Base-by-base conservation (phyloP, 2,329 filamentous ascomycete species). In the Fusarium sp. region DNA sequence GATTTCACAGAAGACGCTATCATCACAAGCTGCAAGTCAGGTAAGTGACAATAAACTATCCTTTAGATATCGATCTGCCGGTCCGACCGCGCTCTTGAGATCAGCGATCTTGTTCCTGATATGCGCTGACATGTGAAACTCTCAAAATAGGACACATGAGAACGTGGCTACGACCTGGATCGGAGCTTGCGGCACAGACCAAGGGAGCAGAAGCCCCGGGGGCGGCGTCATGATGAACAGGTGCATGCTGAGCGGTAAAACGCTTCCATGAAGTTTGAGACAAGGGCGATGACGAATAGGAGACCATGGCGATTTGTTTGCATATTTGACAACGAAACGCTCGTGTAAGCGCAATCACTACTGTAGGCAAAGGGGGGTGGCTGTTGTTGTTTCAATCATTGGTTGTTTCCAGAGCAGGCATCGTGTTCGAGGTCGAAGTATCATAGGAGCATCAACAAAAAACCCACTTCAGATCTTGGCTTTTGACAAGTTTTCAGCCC, bases 1-100 rank as follows among this genome's bases (percentile, higher is more conserved):
- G 92, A 91, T n/a, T 99, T 99, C 75, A 94, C 95, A 58, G 92
- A 98, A 78, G 91, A 97, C 75, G 92, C 92, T 69, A 97, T 99
- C 72, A 90, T 98, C 76, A 98, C 94, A 38, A 94, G 93, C 72
- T 98, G 94, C 82, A 92, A 94, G 78, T 92, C 91, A 82, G 95
- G 95, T 97, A 84, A 80, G 91, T 84, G 55, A 48, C 24, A 48
- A 40, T n/a, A 32, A 52, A 12, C 15, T 25, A 58, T 38, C 20
- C 46, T 48, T 34, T 10, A 25, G 29, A 29, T 53, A 53, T 62
- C 32, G 55, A 55, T 65, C 49, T 58, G 41, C 48, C 51, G 30
- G 55, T 56, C 59, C 61, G 53, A 65, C 54, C 44, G 29, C 47
- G 52, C 48, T 55, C 51, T 59, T 44, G 41, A 57, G 43, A 45